A percentile compares a stretch with the other conserved stretches of the same genome.
Evolutionary conservation across 805 yeast genomes (phyloP).

Genomic region (Grigorovia yakushimaensis): DNA sequence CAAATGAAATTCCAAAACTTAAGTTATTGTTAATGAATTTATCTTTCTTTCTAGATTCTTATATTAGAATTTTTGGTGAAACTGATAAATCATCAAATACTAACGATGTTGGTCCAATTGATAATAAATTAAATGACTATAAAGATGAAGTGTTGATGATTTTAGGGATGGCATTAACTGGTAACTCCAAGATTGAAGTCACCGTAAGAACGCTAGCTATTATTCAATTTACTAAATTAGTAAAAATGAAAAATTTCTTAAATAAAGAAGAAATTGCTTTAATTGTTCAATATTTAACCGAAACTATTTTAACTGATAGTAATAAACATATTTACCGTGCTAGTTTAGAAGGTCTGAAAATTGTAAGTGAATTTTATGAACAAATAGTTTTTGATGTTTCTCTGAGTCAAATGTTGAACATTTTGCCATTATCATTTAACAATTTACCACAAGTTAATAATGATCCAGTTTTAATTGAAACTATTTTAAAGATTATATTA

Average conservation of each 20-base stretch:
- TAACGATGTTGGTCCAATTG: slow-evolving; percentile 2
- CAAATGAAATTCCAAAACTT: slow-evolving; percentile 44
- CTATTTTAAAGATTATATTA: slow-evolving; percentile 29
- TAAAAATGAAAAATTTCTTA: slow-evolving; percentile 42
- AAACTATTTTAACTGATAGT: slow-evolving; percentile 43
- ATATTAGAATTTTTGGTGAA: slow-evolving; percentile 36
- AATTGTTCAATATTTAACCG: slow-evolving; percentile 56
- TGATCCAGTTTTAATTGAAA: slow-evolving; percentile 24
- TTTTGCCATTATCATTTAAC: slow-evolving; percentile 39
- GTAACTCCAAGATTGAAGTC: slow-evolving; percentile 58
- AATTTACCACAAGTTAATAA: slow-evolving; percentile 21
- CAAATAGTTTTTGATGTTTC: slow-evolving; percentile 40
- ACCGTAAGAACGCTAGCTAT: slow-evolving; percentile 59
- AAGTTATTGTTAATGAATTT: slow-evolving; percentile 50
- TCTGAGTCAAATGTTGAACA: slow-evolving; percentile 41
- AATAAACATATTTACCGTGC: slow-evolving; percentile 45
- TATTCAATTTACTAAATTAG: slow-evolving; percentile 50
- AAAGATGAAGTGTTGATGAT: slow-evolving; percentile 63
- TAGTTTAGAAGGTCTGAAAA: slow-evolving; percentile 45
- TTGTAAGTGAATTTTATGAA: slow-evolving; percentile 26
- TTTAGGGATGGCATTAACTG: slow-evolving; percentile 58
- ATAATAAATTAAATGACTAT: slow-evolving; percentile 34
- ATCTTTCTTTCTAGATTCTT: slow-evolving; percentile 47
- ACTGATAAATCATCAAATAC: slow-evolving; percentile 1
- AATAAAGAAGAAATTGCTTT: slow-evolving; percentile 46